Percentiles rank a stretch among this genome's conserved stretches.
These are phyloP conservation scores for Codiaeum variegatum DNA, from an alignment of 441 rosid genomes.

Conservation along the genomic window DNA sequence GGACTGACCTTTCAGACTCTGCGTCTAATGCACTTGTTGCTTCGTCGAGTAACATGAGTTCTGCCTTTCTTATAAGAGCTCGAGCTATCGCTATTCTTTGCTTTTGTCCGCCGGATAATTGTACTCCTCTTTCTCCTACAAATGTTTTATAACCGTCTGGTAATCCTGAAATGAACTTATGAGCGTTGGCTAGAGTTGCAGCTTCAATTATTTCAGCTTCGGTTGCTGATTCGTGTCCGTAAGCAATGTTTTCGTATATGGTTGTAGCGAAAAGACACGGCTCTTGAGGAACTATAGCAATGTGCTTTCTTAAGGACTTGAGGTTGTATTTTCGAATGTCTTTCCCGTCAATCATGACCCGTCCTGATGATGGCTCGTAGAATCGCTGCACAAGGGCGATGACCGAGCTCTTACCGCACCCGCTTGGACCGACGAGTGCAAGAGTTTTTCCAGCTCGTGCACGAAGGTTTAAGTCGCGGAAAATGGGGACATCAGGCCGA, in stretches of 20 bases:
- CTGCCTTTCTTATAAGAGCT: constrained; percentile 83
- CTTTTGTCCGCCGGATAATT: constrained; percentile 94
- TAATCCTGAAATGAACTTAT: constrained; percentile 78
- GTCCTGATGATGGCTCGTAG: constrained; percentile 91
- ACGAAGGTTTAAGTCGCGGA: constrained; percentile 81
- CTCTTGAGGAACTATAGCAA: constrained; percentile 93
- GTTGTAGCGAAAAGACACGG: constrained; percentile 88
- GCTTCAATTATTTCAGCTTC: constrained; percentile 93
- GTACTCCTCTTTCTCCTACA: constrained; percentile 92
- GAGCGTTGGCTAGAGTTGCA: constrained; percentile 89
- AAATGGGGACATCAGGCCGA: constrained; percentile 78
- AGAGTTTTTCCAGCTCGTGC: constrained; percentile 93
- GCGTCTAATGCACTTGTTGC: constrained; percentile 96
- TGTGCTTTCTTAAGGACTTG: constrained; percentile 82
- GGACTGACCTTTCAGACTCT: constrained; percentile 91
- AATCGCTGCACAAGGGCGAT: constrained; percentile 75
- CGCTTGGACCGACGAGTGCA: constrained; percentile 98
- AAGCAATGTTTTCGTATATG: constrained; percentile 88
- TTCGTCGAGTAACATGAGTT: constrained; percentile 89
- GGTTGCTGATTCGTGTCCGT: constrained; percentile 78
- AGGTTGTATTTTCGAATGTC: constrained; percentile 93
- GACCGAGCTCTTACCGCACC: constrained; percentile 97
- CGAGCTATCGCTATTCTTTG: constrained; percentile 91
- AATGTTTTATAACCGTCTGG: constrained; percentile 87
- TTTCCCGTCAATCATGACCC: constrained; percentile 85